Conservation (phyloP, 192 early-diverging fungal genomes). For the Umbelopsis ramanniana region DNA sequence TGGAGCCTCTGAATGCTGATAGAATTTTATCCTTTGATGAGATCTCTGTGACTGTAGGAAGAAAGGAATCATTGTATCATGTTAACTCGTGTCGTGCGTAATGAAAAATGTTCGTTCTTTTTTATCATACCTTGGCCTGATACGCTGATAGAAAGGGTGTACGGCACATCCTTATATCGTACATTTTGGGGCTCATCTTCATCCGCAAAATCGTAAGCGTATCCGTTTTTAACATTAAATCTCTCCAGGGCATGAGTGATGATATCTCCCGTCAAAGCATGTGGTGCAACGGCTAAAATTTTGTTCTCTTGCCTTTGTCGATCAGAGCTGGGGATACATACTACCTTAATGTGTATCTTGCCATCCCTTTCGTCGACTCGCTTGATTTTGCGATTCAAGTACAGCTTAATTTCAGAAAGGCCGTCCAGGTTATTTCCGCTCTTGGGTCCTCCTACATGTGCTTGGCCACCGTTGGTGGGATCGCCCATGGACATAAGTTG, state of each 20-base stretch:
- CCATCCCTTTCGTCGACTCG: slow-evolving; percentile 29
- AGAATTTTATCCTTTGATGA: slow-evolving; percentile 10
- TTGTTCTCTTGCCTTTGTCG: slow-evolving; percentile 23
- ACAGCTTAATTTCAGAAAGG: slow-evolving; percentile 25
- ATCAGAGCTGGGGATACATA: not conserved
- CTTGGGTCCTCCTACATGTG: slow-evolving; percentile 30
- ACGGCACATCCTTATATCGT: slow-evolving; percentile 27
- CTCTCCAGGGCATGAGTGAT: slow-evolving; percentile 47
- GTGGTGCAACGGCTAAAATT: slow-evolving; percentile 24
- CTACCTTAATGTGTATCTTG: slow-evolving; percentile 34
- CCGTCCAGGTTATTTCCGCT: not conserved
- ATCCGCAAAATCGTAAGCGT: slow-evolving; percentile 39
- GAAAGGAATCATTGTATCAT: no score
- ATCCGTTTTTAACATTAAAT: slow-evolving; percentile 47
- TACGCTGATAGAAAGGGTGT: slow-evolving; percentile 25
- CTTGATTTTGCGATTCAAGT: slow-evolving; percentile 26
- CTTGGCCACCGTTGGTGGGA: not conserved
- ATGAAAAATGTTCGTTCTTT: not conserved
- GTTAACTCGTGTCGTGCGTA: not conserved
- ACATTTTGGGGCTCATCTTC: slow-evolving; percentile 22
- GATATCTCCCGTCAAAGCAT: slow-evolving; percentile 46
- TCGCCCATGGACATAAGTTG: slow-evolving; percentile 40
- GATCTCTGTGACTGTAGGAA: not conserved
- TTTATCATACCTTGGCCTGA: slow-evolving; percentile 30
- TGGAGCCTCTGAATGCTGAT: slow-evolving; percentile 18